Evolutionary conservation across 345 rosid species (phyloP), one percentile per base, ranked within the genome.

Genomic region (Ricinus communis): DNA sequence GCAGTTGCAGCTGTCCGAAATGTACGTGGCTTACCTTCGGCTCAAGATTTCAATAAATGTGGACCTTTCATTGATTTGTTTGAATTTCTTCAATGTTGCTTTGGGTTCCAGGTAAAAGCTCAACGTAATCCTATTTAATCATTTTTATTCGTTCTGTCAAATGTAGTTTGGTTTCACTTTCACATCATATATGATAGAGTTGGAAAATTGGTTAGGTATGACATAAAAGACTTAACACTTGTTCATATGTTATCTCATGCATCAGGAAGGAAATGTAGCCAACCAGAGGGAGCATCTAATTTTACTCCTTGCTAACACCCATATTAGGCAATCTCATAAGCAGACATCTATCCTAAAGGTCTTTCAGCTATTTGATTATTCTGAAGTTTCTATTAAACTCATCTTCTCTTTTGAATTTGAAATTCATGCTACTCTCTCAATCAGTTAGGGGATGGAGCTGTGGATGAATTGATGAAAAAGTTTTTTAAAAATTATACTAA

Each of bases 231-330:
- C 62, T 49, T 28, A 60, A 24, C 53, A 58, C 66, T 38, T 27
- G 63, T 41, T 65, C 14, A 31, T 68, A 13, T 67, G 58, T 52
- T 81, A 27, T 60, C 11, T 59, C 28, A 28, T 70, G 24, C 41
- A 33, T 59, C 89, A 94, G 98, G 76, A 80, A 78, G 98, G 96
- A 74, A 94, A 86, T 84, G 89, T 88, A 33, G 83, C 93, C 66
- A 94, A 94, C 74, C 98, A 94, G 79, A 87, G 96, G 84, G 98
- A 94, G 83, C 95, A 94, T 87, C 75, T 94, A 62, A 83, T 91
- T 77, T 87, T 94, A 71, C 97, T 94, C 46, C 87, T 94, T 62
- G 93, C 97, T 66, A 91, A 88, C 76, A 63, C 76, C 73, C 85
- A 84, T 36, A 77, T 76, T 72, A 85, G 95, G 67, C 88, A 85